Conservation (phyloP, 2,329 filamentous ascomycete species). For the Clonostachys byssicola region DNA sequence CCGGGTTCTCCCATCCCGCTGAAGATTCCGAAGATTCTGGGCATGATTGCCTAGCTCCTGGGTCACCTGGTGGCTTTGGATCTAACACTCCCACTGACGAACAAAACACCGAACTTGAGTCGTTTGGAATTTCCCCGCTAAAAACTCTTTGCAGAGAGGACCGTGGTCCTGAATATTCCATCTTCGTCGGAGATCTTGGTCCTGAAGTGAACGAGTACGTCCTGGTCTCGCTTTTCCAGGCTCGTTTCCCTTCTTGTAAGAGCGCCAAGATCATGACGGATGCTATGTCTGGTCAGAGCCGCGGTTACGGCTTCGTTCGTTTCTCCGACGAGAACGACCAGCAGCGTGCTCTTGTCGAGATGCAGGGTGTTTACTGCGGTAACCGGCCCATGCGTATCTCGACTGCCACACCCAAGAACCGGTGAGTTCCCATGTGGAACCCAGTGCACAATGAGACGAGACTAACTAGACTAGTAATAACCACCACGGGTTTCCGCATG, state of each 20-base stretch:
- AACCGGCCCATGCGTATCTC: constrained; percentile 99
- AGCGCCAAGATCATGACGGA: constrained; percentile 99
- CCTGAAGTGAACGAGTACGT: constrained; percentile 99
- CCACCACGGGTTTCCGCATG: constrained; percentile 29
- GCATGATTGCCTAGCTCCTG: background rate
- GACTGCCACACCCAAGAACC: constrained; percentile 95
- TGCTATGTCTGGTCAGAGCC: constrained; percentile 94
- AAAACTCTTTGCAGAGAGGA: constrained; percentile 62
- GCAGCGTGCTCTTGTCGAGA: constrained; percentile 91
- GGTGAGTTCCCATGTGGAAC: constrained; percentile 27
- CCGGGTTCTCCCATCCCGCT: too few relatives aligned
- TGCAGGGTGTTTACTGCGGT: constrained; percentile 99
- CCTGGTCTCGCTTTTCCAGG: constrained; percentile 93
- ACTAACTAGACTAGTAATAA: constrained; percentile 19
- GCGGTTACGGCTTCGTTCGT: constrained; percentile 95
- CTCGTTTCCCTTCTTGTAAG: constrained; percentile 95
- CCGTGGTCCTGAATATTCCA: constrained; percentile 91
- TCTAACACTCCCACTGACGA: too few relatives aligned
- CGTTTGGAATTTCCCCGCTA: too few relatives aligned
- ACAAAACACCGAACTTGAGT: too few relatives aligned
- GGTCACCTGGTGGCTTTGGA: too few relatives aligned
- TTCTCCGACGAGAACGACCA: constrained; percentile 96
- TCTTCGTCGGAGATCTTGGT: constrained; percentile 96
- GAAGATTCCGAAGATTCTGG: too few relatives aligned
- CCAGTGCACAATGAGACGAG: too few relatives aligned